Evolutionary conservation across 768 basidiomycete species (phyloP).

Genomic region (Suillus tomentosus): DNA sequence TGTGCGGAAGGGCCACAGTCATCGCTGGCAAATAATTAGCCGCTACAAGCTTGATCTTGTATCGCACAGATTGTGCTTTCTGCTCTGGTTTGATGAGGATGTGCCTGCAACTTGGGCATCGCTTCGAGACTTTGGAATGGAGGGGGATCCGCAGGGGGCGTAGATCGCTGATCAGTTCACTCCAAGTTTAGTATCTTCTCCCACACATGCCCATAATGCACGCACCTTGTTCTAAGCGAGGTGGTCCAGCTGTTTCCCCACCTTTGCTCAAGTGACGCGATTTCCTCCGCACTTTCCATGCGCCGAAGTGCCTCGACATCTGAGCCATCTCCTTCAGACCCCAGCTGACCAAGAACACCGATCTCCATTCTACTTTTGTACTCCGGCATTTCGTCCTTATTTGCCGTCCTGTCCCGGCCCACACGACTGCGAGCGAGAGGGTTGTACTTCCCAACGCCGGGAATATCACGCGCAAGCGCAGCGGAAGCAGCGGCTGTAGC

Average conservation of each 20-base stretch:
- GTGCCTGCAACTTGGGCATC: constrained; percentile 91
- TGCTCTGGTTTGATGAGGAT: constrained; percentile 98
- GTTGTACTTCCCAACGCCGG: constrained; percentile 79
- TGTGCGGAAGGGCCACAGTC: constrained; percentile 66
- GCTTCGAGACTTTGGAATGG: constrained; percentile 92
- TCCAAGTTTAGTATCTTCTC: constrained; percentile 3
- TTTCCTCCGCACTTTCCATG: constrained; percentile 60
- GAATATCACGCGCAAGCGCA: constrained; percentile 84
- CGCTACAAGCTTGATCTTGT: constrained; percentile 97
- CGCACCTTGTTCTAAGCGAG: constrained; percentile 64
- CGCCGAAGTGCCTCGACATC: constrained; percentile 73
- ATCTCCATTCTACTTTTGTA: constrained; percentile 75
- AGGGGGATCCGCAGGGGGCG: constrained; percentile 90
- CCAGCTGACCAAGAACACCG: constrained; percentile 50
- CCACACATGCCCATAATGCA: not conserved
- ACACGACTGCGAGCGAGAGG: constrained; percentile 51
- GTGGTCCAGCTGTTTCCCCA: constrained; percentile 82
- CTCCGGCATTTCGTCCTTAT: constrained; percentile 77
- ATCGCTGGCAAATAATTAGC: constrained; percentile 93
- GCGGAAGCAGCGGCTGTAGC: constrained; percentile 90
- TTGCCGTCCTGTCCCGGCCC: constrained; percentile 62
- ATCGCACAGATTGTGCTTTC: constrained; percentile 91
- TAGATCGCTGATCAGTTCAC: constrained; percentile 57
- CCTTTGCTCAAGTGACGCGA: constrained; percentile 74
- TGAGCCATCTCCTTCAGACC: constrained; percentile 62